Base-by-base conservation (phyloP, 225 moss, liverwort and hornwort species). In the Marchantia paleacea region DNA sequence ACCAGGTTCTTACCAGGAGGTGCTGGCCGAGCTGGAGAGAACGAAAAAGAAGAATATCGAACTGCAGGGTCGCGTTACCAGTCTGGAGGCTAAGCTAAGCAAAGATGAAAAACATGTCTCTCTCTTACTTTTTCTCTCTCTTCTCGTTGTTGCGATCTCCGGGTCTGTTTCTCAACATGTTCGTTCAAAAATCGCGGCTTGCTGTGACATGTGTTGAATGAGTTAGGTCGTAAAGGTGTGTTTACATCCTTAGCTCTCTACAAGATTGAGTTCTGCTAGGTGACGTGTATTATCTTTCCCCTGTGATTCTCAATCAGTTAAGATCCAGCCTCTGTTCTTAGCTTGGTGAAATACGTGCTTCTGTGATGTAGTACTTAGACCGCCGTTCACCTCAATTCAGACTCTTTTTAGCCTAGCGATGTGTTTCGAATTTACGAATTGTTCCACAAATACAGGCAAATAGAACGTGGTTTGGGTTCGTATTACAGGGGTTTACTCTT, bases 1-100 rank as follows among this genome's bases (percentile, higher is more conserved):
- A 39, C 83, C 70, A 18, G 79, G 48, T 19, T 25, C 78, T 12
- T 64, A 63, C 68, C 84, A 87, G 71, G 90, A 90, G 62, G 91
- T 93, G 61, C 88, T 93, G 81, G 93, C 91, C 48, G 95, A 93
- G 82, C 90, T 93, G 75, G 93, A 95, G 88, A 83, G 87, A 63
- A 90, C 93, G 88, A 89, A 91, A 72, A 84, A 86, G 83, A 93
- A 92, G 80, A 95, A 93, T 76, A 83, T 86, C 58, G 93, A 95
- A 81, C 90, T 95, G 73, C 82, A 88, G 85, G 88, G 90, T 67
- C 85, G 90, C 74, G 84, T 93, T 80, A 88, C 81, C 65, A 87
- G 80, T 63, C 87, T 95, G 77, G 93, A 95, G 80, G 95, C 93
- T 24, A 91, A 90, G 81, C 85, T 95, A 31, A 84, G 86, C 77